phyloP scores from a whole-genome alignment of 75 land plant genomes.

The Cryptomeria japonica region DNA sequence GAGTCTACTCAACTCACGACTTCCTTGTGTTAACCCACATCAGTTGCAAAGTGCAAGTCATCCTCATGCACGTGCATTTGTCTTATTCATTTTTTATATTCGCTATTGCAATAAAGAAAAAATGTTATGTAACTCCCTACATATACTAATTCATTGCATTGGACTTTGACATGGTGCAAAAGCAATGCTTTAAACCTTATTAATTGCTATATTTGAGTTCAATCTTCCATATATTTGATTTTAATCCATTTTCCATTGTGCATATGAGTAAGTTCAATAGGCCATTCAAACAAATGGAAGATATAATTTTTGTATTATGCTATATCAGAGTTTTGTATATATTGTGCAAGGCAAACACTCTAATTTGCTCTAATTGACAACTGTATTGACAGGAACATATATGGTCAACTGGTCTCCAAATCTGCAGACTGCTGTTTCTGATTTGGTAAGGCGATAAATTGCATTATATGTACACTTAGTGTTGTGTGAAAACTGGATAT shows the following conservation, averaged over 20 bases:
- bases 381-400: constrained; percentile 70
- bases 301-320: background rate
- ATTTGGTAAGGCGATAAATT: constrained; percentile 58
- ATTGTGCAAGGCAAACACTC: background rate
- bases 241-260: background rate
- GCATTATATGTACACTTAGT: background rate
- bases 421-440: constrained; percentile 95
- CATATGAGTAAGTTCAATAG: background rate
- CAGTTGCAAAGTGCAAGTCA: background rate
- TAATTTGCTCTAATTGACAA: background rate
- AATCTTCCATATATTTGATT: background rate
- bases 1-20: too few species aligned
- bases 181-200: background rate
- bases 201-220: background rate
- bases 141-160: background rate
- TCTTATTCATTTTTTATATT: background rate
- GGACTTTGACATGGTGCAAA: background rate
- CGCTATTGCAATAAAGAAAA: background rate
- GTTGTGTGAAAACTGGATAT: background rate
- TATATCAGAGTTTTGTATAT: background rate
- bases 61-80: background rate
- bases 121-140: background rate
- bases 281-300: background rate
- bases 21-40: too few species aligned
- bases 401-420: constrained; percentile 98